Percentiles rank a stretch among this genome's conserved stretches.
Evolutionary conservation across 202 grass and related monocot genomes (phyloP).

Genomic region (Eragrostis tef): DNA sequence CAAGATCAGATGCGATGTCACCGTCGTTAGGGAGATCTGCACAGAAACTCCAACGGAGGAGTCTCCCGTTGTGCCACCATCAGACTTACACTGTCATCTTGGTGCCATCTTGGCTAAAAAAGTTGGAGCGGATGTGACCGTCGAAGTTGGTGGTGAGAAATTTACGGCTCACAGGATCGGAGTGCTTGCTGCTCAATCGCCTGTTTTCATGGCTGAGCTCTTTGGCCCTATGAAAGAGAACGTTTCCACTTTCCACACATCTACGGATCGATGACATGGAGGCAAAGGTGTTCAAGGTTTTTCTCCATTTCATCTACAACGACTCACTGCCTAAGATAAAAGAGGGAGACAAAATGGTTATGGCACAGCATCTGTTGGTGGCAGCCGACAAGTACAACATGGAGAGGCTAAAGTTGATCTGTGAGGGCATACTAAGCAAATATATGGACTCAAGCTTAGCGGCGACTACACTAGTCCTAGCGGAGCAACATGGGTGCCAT

Average conservation of each 20-base stretch:
- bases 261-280: background rate
- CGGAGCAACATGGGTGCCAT: constrained; percentile 5
- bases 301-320: constrained; percentile 23
- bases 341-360: background rate
- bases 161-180: background rate
- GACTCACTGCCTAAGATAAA: background rate
- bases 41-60: background rate
- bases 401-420: background rate
- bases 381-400: constrained; percentile 8
- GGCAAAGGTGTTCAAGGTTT: constrained; percentile 16
- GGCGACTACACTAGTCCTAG: background rate
- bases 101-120: background rate
- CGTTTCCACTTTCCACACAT: too few species aligned
- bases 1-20: background rate
- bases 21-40: background rate
- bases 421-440: background rate
- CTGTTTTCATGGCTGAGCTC: constrained; percentile 17
- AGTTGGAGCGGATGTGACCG: background rate
- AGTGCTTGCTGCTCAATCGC: background rate
- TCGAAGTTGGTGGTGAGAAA: background rate
- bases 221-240: constrained; percentile 6
- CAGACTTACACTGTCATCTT: background rate
- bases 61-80: background rate
- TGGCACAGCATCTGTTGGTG: constrained; percentile 28
- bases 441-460: background rate